Base-by-base conservation (phyloP, 805 yeast species). In the Pichia kluyveri region DNA sequence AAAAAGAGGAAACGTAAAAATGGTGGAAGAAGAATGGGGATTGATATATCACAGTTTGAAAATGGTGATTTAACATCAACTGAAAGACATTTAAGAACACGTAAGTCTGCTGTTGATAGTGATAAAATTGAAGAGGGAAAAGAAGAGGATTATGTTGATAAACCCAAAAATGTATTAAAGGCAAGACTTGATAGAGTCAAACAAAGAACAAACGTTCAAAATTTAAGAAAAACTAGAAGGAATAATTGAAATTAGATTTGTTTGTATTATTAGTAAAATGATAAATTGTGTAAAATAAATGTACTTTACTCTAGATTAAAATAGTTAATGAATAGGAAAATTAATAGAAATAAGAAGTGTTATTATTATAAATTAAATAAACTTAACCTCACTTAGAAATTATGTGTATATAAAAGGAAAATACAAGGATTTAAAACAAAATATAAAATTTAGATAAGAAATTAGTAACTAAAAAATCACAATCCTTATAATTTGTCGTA, bases 401-500 rank as follows among this genome's bases (percentile, higher is more conserved):
- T 40, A 17, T 11, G 40, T 41, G 47, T 43, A 43, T 45, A 47
- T 23, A 40, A 44, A 46, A 41, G 41, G 40, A 44, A 53, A 52
- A 47, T 49, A 54, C 49, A 47, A 47, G 48, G 47, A 49, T 50
- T 31, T 41, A 42, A 48, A 38, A 48, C 38, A 39, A 42, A 38
- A 38, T 36, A 43, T 38, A 32, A 38, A 43, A 30, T 30, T 14
- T n/a, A 38, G 5, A 10, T 27, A 40, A n/a, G 23, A 36, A 42
- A 37, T 46, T 15, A 23, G 15, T n/a, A 36, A 6, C 10, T 36
- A 41, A 6, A 19, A 14, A 36, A 40, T 31, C n/a, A 45, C 43
- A 38, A 31, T 41, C 52, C 67, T 72, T 82, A 85, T 75, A 85
- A 83, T 75, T 84, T 85, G 75, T 85, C 95, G 77, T 90, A 90